Base-by-base conservation (phyloP, 306 rosid species). In the Vigna nakashimae region DNA sequence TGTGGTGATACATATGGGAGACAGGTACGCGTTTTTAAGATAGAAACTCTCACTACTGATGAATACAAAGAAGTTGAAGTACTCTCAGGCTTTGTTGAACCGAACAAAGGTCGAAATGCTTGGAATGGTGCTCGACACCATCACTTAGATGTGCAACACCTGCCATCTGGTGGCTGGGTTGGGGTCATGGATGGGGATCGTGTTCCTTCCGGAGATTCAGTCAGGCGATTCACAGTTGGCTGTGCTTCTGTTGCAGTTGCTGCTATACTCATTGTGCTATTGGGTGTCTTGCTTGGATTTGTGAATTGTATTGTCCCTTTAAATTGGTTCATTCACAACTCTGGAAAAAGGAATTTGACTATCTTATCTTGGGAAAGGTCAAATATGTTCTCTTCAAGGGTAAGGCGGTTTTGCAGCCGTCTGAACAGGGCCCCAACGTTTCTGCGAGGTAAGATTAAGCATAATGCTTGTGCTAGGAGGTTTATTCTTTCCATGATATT, bases 131-230 rank as follows among this genome's bases (percentile, higher is more conserved):
- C 82, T 87, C 89, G 99, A 22, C 78, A 92, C 86, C 99, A 96
- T 85, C 99, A 96, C 62, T 83, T 96, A 8, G 99, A 96, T 83
- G 99, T 83, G 53, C 99, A 92, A 76, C 87, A 80, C 75, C 86
- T 96, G 56, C 88, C 91, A 36, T 82, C 97, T 78, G 99, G 99
- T 38, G 81, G 79, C 48, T 96, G 99, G 99, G 74, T 92, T 79
- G 99, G 88, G 62, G 96, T 96, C 67, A 91, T 91, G 96, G 99
- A 96, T 53, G 99, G 99, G 49, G 99, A 96, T 76, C 94, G 97
- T 4, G 91, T 96, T 64, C 99, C 98, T 68, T 96, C 99, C 8
- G 98, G 99, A 38, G 98, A 96, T 84, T 65, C 91, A 62, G 66
- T 77, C 73, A 79, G 63, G 71, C 91, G 99, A 68, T 84, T 92